A percentile compares a stretch with the other conserved stretches of the same genome.
Evolutionary conservation across 78 protist species (phyloP).

Genomic region (Dictyostelium citrinum): DNA sequence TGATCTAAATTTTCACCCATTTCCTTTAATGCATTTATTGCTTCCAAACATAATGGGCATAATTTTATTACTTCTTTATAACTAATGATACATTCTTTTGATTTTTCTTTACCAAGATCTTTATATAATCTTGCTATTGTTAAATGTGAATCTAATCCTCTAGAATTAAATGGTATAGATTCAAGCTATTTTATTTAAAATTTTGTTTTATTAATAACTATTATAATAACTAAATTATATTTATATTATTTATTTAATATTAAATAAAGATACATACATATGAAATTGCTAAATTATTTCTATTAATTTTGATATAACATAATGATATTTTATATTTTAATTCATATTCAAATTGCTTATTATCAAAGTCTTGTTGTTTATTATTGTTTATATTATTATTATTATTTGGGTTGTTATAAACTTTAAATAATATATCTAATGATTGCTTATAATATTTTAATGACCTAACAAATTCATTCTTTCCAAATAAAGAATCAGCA

Average conservation of each 20-base stretch:
- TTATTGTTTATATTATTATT: background rate
- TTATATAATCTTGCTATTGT: constrained; percentile 51
- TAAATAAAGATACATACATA: constrained; percentile 37
- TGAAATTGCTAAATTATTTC: constrained; percentile 1
- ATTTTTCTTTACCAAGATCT: constrained; percentile 46
- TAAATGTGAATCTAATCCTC: constrained; percentile 40
- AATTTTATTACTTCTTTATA: constrained; percentile 47
- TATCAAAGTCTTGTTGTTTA: background rate
- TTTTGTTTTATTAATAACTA: background rate
- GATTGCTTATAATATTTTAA: constrained; percentile 30
- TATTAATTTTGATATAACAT: constrained; percentile 3
- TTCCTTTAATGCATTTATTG: constrained; percentile 45
- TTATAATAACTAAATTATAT: too few relatives aligned
- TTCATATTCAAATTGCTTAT: constrained; percentile 40
- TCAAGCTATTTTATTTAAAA: constrained; percentile 40
- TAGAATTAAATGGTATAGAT: constrained; percentile 12
- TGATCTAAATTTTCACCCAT: constrained; percentile 56
- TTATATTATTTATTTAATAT: background rate
- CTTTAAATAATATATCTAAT: constrained; percentile 10
- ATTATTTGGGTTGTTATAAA: background rate
- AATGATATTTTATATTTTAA: constrained; percentile 52
- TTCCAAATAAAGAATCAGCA: constrained; percentile 46
- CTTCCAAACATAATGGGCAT: constrained; percentile 74
- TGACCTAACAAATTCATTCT: constrained; percentile 28
- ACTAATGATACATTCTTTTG: constrained; percentile 36